Percentiles rank a stretch among this genome's conserved stretches.
Evolutionary conservation across 108 stramenopile genomes (phyloP).

Genomic region (Epipyxis sp.): DNA sequence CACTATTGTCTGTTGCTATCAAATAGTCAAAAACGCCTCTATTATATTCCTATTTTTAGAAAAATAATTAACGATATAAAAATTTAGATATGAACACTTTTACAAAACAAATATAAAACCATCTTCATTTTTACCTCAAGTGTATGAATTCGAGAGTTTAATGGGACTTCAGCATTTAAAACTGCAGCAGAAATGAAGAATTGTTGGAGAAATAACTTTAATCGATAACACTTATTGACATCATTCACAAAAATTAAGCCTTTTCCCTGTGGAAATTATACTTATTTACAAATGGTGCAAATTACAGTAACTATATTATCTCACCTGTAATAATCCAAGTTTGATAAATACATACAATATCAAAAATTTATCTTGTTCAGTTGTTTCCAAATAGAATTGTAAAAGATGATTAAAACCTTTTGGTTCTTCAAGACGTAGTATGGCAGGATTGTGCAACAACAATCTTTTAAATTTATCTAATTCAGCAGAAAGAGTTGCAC

Average conservation of each 20-base stretch:
- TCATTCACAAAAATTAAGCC: conserved; percentile 94
- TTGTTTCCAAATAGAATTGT: conserved; percentile 80
- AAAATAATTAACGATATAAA: conserved; percentile 2
- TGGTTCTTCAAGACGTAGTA: conserved; percentile 86
- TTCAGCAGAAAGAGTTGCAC: conserved; percentile 88
- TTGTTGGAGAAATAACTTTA: conserved; percentile 94
- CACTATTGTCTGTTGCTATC: conserved; percentile 88
- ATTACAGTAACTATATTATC: not conserved
- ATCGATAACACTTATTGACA: conserved; percentile 80
- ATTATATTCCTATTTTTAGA: conserved; percentile 76
- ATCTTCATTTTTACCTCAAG: conserved; percentile 48
- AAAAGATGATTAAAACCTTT: conserved; percentile 62
- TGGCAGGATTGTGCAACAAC: conserved; percentile 84
- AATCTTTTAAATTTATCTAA: conserved; percentile 81
- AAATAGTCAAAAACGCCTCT: conserved; percentile 97
- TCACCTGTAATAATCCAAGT: conserved; percentile 73
- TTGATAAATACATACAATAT: conserved; percentile 77
- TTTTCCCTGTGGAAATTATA: conserved; percentile 62
- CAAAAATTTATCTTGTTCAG: conserved; percentile 78
- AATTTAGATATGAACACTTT: not conserved
- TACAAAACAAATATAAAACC: not conserved
- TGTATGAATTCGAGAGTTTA: conserved; percentile 84
- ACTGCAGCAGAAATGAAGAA: conserved; percentile 92
- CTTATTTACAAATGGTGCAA: not conserved
- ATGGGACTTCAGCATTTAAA: conserved; percentile 89